These are phyloP conservation scores for Penicillium maclennaniae DNA, from an alignment of 495 filamentous ascomycete species.

Conservation along the genomic window DNA sequence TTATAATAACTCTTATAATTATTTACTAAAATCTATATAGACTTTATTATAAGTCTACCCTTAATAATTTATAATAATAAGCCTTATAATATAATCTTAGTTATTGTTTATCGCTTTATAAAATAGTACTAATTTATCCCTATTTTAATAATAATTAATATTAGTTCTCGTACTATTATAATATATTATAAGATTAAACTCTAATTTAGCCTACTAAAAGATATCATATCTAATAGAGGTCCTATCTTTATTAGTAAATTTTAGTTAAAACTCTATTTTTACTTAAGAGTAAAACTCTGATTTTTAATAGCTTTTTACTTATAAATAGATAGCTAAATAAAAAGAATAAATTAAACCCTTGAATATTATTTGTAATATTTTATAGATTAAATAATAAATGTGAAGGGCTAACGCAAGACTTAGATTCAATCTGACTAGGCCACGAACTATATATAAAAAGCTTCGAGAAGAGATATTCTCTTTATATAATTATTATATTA, in stretches of 20 bases:
- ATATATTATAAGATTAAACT: not conserved
- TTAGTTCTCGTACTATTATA: not conserved
- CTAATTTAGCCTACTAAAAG: not conserved
- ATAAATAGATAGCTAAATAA: not conserved
- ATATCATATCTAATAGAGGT: too few species aligned
- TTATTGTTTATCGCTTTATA: not conserved
- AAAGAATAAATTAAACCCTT: not conserved
- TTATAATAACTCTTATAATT: not conserved
- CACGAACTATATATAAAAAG: too few species aligned
- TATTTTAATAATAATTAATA: not conserved
- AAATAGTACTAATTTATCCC: not conserved
- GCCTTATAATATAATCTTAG: not conserved
- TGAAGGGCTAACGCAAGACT: too few species aligned
- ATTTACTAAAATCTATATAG: not conserved
- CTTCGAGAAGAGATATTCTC: too few species aligned
- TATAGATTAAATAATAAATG: not conserved
- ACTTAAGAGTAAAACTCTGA: not conserved
- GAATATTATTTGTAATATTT: not conserved
- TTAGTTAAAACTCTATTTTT: too few species aligned
- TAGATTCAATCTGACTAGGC: too few species aligned
- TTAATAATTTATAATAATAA: not conserved
- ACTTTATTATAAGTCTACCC: not conserved
- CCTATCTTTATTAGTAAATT: too few species aligned
- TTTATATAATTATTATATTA: too few species aligned
- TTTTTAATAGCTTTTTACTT: not conserved